Evolutionary conservation across 495 filamentous ascomycete genomes (phyloP).

Genomic region (Tuber umbilicatum): DNA sequence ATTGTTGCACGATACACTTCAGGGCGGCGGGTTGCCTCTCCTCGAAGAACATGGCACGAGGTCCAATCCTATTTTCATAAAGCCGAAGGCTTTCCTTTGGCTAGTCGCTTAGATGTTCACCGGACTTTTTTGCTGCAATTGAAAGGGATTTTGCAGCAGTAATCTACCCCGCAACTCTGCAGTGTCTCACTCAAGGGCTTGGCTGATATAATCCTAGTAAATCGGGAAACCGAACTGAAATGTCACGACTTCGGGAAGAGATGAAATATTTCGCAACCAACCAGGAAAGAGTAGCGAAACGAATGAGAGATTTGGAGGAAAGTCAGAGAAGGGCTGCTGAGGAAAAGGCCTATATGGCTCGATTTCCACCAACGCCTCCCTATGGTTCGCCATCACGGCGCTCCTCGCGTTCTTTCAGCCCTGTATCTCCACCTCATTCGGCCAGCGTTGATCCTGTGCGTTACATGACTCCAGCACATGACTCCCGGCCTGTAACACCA

Average conservation of each 20-base stretch:
- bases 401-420: constrained; percentile 13
- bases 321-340: constrained; percentile 24
- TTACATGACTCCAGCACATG: neutral
- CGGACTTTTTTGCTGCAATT: constrained; percentile 50
- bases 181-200: constrained; percentile 36
- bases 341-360: constrained; percentile 34
- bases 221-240: constrained; percentile 38
- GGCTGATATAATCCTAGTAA: constrained; percentile 39
- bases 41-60: constrained; percentile 51
- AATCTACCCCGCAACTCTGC: constrained; percentile 29
- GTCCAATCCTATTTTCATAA: constrained; percentile 49
- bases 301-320: constrained; percentile 43
- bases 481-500: constrained; percentile 10
- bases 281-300: constrained; percentile 45
- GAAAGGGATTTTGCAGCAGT: constrained; percentile 48
- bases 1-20: constrained; percentile 44
- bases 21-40: constrained; percentile 44
- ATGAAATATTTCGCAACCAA: constrained; percentile 44
- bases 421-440: neutral
- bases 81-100: constrained; percentile 49
- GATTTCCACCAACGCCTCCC: constrained; percentile 37
- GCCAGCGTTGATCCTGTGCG: neutral
- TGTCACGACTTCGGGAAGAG: constrained; percentile 42
- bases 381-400: constrained; percentile 35
- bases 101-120: constrained; percentile 52